A percentile compares a stretch with the other conserved stretches of the same genome.
Conservation (phyloP, 2,329 filamentous ascomycete genomes). For the Tolypocladium album region DNA sequence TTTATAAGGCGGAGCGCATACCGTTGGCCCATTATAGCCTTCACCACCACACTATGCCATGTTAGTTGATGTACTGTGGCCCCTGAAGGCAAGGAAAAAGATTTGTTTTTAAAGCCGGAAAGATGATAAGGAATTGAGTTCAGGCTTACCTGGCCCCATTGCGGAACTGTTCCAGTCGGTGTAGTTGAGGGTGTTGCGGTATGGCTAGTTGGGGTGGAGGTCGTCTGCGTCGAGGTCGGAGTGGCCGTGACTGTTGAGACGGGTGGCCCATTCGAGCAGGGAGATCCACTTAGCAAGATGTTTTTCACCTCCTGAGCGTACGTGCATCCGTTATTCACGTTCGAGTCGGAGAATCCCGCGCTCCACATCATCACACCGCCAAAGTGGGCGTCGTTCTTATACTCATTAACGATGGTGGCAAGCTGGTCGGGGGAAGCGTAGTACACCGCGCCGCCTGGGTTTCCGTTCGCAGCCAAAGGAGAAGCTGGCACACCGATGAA, state of each 20-base stretch:
- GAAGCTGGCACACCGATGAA: constrained; percentile 19
- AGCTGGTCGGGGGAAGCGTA: constrained; percentile 22
- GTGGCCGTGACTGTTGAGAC: neutral
- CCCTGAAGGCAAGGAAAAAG: too few relatives aligned
- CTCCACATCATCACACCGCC: constrained; percentile 30
- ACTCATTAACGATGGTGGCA: constrained; percentile 16
- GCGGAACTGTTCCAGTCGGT: neutral
- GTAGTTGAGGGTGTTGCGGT: neutral
- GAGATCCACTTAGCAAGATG: constrained; percentile 14
- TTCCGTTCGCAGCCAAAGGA: constrained; percentile 22
- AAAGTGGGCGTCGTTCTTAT: constrained; percentile 17
- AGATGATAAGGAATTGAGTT: too few relatives aligned
- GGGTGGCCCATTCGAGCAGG: neutral
- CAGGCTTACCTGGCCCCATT: neutral
- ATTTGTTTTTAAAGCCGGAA: neutral
- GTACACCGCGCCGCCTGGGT: constrained; percentile 17
- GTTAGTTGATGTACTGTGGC: neutral
- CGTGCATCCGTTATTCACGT: constrained; percentile 22
- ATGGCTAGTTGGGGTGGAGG: neutral
- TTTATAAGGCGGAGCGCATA: neutral
- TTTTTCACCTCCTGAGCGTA: constrained; percentile 27
- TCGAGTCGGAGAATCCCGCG: constrained; percentile 27
- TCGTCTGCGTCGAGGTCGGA: neutral
- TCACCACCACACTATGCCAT: neutral
- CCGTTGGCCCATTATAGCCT: neutral